These are phyloP conservation scores for Nothophoma quercina DNA, from an alignment of 2,329 filamentous ascomycete species.

Conservation along the genomic window DNA sequence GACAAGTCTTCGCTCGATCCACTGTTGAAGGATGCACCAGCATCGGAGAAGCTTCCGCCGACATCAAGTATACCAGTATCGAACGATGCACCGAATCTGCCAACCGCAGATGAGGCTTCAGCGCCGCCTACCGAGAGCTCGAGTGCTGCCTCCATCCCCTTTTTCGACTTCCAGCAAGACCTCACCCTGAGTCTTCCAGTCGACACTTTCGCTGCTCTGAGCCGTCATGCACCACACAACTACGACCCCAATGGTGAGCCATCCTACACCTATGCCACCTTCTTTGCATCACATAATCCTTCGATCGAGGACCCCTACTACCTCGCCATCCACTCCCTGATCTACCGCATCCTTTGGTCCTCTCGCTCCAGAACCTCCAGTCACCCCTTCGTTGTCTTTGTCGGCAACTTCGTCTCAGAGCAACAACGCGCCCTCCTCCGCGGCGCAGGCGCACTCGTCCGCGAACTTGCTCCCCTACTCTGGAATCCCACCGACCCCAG, in stretches of 20 bases:
- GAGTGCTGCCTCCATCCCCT: slow-evolving; percentile 3
- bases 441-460: slow-evolving; percentile 44
- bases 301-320: slow-evolving; percentile 47
- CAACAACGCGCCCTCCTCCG: slow-evolving; percentile 41
- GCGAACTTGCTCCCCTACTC: slow-evolving; percentile 38
- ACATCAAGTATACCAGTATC: background rate
- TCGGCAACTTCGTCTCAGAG: slow-evolving; percentile 41
- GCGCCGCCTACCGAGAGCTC: background rate
- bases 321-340: slow-evolving; percentile 43
- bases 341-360: slow-evolving; percentile 45
- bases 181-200: slow-evolving; percentile 34
- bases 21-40: background rate
- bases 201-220: slow-evolving; percentile 22
- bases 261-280: slow-evolving; percentile 42
- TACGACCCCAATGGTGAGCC: slow-evolving; percentile 26
- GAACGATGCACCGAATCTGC: background rate
- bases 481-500: slow-evolving; percentile 37
- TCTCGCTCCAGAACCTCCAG: slow-evolving; percentile 32
- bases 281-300: slow-evolving; percentile 41
- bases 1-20: background rate
- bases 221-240: slow-evolving; percentile 32
- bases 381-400: slow-evolving; percentile 44
- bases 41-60: background rate
- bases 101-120: background rate
- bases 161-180: slow-evolving; percentile 38